phyloP scores from a whole-genome alignment of 495 filamentous ascomycete genomes.

The Halenospora varia region DNA sequence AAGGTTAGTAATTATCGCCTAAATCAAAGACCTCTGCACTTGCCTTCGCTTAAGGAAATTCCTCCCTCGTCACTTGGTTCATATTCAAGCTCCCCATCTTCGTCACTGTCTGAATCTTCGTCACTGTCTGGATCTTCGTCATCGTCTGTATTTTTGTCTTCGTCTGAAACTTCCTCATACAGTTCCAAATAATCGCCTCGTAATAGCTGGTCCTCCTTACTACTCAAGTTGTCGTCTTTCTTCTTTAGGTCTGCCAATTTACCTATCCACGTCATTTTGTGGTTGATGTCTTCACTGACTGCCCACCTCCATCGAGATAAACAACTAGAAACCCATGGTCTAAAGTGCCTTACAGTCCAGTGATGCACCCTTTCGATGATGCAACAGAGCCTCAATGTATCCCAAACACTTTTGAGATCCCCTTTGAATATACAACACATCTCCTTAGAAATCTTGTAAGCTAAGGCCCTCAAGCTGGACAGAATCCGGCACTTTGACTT shows the following conservation, averaged over 20 bases:
- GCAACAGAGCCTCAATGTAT: constrained; percentile 1
- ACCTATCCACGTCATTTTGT: background rate
- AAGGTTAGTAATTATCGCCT: background rate
- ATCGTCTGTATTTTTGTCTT: background rate
- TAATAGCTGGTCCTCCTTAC: background rate
- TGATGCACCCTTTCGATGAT: constrained; percentile 6
- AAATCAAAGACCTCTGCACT: background rate
- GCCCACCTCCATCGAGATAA: background rate
- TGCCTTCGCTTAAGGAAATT: background rate
- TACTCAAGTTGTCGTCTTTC: background rate
- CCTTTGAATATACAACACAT: constrained; percentile 2
- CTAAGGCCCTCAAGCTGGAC: background rate
- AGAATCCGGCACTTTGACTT: background rate
- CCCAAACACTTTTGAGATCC: background rate
- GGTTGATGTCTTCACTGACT: background rate
- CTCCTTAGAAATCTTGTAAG: background rate
- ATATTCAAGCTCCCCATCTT: background rate
- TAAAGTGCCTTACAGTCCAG: constrained; percentile 4
- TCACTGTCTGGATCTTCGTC: background rate
- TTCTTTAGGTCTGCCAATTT: background rate
- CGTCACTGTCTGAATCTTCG: background rate
- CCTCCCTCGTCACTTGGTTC: background rate
- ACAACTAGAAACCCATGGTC: constrained; percentile 11
- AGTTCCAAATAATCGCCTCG: too few species aligned
- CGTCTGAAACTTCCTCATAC: too few species aligned